Percentiles rank a stretch among this genome's conserved stretches.
Evolutionary conservation across 225 moss, liverwort and hornwort species (phyloP).

Genomic region (Straminergon stramineum): DNA sequence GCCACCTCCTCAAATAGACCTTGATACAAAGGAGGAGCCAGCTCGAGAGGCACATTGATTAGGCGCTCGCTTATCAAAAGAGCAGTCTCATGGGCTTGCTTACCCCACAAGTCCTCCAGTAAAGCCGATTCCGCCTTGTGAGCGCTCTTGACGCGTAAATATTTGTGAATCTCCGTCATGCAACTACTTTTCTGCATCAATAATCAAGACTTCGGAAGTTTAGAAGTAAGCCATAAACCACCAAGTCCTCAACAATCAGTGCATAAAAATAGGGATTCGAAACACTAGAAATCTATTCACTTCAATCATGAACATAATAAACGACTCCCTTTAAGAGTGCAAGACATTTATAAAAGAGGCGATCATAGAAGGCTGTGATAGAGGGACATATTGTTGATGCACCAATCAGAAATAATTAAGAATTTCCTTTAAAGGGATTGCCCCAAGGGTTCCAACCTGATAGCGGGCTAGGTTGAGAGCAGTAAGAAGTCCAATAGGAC

Average conservation of each 20-base stretch:
- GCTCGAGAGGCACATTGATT: slow-evolving; percentile 69
- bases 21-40: slow-evolving; percentile 74
- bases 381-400: not conserved
- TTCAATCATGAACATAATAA: not conserved
- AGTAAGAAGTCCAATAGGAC: slow-evolving; percentile 75
- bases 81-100: slow-evolving; percentile 57
- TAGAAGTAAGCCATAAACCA: not conserved
- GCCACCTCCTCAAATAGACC: slow-evolving; percentile 83
- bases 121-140: slow-evolving; percentile 45
- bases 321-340: not conserved
- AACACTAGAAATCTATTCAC: not conserved
- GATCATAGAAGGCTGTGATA: not conserved
- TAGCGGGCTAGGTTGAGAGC: slow-evolving; percentile 81
- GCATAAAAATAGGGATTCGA: not conserved
- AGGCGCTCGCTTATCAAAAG: slow-evolving; percentile 87
- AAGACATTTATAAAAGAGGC: not conserved
- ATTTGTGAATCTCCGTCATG: slow-evolving; percentile 66
- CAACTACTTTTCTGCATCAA: slow-evolving; percentile 47
- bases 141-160: slow-evolving; percentile 40
- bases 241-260: not conserved
- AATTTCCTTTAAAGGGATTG: not conserved
- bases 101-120: slow-evolving; percentile 68
- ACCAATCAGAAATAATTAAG: not conserved
- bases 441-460: slow-evolving; percentile 20
- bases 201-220: not conserved